Percentiles rank a stretch among this genome's conserved stretches.
Evolutionary conservation across 441 rosid genomes (phyloP).

Genomic region (Codiaeum variegatum): DNA sequence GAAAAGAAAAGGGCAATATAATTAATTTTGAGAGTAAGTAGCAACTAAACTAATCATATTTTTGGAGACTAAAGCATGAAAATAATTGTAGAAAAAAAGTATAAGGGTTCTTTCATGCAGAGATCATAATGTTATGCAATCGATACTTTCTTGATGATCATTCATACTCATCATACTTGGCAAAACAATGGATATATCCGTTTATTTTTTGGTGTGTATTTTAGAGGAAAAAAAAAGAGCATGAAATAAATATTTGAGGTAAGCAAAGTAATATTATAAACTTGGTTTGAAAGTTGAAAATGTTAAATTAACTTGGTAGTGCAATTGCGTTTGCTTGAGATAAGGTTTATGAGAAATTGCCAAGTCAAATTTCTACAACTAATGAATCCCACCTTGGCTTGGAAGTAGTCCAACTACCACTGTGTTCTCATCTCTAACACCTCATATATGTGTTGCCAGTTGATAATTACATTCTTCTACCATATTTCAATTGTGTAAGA

Average conservation of each 20-base stretch:
- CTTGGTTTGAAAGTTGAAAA: too few relatives aligned
- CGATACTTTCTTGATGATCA: background rate
- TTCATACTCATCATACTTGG: too few relatives aligned
- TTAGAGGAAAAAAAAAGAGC: too few relatives aligned
- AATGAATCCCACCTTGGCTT: background rate
- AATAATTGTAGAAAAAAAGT: background rate
- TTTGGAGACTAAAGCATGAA: background rate
- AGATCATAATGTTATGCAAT: background rate
- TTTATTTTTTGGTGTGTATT: too few relatives aligned
- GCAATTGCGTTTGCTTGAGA: background rate
- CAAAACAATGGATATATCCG: too few relatives aligned
- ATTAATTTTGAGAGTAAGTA: too few relatives aligned
- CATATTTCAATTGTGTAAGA: too few relatives aligned
- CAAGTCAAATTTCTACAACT: background rate
- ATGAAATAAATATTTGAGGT: too few relatives aligned
- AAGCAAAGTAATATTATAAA: too few relatives aligned
- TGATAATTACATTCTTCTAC: too few relatives aligned
- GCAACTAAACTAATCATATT: background rate
- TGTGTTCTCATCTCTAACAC: background rate
- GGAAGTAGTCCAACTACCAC: background rate
- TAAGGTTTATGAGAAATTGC: background rate
- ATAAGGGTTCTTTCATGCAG: background rate
- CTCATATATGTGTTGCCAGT: too few relatives aligned
- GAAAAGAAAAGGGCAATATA: too few relatives aligned
- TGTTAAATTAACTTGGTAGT: background rate